These are phyloP conservation scores for Calonectria crousiana DNA, from an alignment of 2,329 filamentous ascomycete genomes.

Conservation along the genomic window DNA sequence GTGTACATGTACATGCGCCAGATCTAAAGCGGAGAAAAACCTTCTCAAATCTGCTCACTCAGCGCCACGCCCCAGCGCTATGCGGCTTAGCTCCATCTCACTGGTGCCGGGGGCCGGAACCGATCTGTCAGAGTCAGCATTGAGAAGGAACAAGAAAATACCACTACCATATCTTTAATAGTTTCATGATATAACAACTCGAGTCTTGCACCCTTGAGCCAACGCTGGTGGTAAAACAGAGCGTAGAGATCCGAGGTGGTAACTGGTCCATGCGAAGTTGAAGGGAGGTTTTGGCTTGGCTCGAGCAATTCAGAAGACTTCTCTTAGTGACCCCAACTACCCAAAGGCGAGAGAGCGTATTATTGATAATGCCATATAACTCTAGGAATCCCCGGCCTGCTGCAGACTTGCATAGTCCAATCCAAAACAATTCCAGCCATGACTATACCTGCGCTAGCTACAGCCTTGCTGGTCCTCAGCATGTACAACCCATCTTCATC, in stretches of 20 bases:
- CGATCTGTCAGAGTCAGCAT: not conserved
- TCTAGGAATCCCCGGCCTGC: not conserved
- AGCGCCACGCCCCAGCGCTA: conserved; percentile 3
- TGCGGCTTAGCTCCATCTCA: conserved; percentile 13
- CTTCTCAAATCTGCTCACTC: conserved; percentile 65
- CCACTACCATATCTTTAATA: not conserved
- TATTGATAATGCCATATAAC: not conserved
- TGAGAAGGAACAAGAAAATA: not conserved
- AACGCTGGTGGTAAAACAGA: not conserved
- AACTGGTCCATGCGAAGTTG: not conserved
- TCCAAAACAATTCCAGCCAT: not conserved
- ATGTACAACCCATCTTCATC: not conserved
- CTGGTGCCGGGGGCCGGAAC: not conserved
- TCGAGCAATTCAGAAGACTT: not conserved
- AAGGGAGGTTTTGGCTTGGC: not conserved
- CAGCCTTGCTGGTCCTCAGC: not conserved
- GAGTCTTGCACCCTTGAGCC: not conserved
- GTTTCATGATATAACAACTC: not conserved
- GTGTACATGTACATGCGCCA: conserved; percentile 52
- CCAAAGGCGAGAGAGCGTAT: not conserved
- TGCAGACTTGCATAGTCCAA: not conserved
- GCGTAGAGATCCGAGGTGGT: not conserved
- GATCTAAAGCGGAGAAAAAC: conserved; percentile 51
- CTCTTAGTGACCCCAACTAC: not conserved
- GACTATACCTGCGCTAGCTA: not conserved